A percentile compares a stretch with the other conserved stretches of the same genome.
These are phyloP conservation scores for Tulasnella sp. DNA, from an alignment of 768 basidiomycete species.

Conservation along the genomic window DNA sequence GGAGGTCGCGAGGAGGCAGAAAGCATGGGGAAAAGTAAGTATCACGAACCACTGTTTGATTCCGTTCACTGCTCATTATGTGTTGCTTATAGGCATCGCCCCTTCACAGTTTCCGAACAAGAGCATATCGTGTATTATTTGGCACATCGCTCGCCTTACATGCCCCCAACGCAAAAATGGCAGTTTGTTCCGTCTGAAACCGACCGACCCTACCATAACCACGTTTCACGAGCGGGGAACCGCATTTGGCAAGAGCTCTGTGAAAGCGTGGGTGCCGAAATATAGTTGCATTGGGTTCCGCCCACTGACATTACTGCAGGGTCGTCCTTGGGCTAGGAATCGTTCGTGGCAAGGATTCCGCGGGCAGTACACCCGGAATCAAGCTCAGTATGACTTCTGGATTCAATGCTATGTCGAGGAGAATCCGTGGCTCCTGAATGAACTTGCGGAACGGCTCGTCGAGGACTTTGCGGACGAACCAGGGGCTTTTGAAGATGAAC, in stretches of 20 bases:
- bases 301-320: neutral
- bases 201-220: neutral
- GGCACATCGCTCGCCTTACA: neutral
- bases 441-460: neutral
- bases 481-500: neutral
- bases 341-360: neutral
- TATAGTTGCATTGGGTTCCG: neutral
- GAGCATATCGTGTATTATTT: neutral
- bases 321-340: neutral
- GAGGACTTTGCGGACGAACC: neutral
- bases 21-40: neutral
- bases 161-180: neutral
- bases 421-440: neutral
- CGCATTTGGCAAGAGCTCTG: neutral
- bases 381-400: neutral
- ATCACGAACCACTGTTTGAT: neutral
- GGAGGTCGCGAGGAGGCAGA: neutral
- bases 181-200: neutral
- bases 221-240: neutral
- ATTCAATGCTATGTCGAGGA: neutral
- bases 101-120: neutral
- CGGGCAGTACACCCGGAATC: neutral
- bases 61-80: neutral
- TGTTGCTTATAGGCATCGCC: neutral
- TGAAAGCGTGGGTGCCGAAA: neutral